Base-by-base conservation (phyloP, 805 yeast genomes). In the Kodamaea neixiangensis region DNA sequence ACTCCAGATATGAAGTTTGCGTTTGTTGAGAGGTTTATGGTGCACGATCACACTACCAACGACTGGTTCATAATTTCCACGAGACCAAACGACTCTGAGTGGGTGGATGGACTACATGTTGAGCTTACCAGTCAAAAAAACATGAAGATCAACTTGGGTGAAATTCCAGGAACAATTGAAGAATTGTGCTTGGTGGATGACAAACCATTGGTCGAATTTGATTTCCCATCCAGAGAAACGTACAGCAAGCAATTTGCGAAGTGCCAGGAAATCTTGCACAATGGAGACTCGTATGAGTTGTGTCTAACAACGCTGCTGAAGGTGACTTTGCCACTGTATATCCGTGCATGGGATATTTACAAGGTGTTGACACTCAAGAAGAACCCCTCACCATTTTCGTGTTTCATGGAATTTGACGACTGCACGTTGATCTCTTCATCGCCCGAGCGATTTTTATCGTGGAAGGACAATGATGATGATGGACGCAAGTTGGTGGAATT, bases 361-460 rank as follows among this genome's bases (percentile, higher is more conserved):
- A 86, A 87, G 61, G 78, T 83, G 1, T 71, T 94, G 48, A 82
- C 89, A 0, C 60, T 68, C 11, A 65, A 60, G 39, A 79, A 77
- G 50, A 94, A 96, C 62, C 98, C 99, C 2, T 89, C 98, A 0
- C 99, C 99, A 1, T 93, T 88, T 64, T 84, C 97, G 2, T 85
- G 94, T 49, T 94, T 72, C 63, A 74, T 94, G 74, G 77, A 83
- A 46, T 87, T 93, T 59, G 77, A 73, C 2, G 87, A 85, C 54
- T 79, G 80, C 21, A 73, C 77, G 10, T 69, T 94, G 29, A 75
- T 93, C 2, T 89, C 97, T 1, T 86, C 97, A 0, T 93, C 98
- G 0, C 99, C 99, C 0, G 99, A 94, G 66, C 75, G 99, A 55
- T 96, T 94, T 61, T 64, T 96, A 47, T 79, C 85, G 2, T 96